phyloP scores from a whole-genome alignment of 225 moss, liverwort and hornwort species.

The Straminergon stramineum region DNA sequence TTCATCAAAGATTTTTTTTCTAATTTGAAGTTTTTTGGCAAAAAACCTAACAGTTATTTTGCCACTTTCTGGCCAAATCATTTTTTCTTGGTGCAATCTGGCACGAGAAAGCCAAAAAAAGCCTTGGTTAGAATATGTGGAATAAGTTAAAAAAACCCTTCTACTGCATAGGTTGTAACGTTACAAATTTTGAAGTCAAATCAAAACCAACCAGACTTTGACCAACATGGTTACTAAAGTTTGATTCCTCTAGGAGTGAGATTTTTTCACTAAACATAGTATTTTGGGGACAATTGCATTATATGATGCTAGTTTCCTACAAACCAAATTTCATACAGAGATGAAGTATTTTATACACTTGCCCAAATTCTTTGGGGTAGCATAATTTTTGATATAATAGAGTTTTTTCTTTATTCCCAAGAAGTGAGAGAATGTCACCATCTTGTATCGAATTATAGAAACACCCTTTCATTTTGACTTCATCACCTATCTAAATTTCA shows the following conservation, averaged over 20 bases:
- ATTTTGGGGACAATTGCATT: not conserved
- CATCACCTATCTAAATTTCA: not conserved
- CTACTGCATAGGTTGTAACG: not conserved
- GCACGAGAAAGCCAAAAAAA: too few species aligned
- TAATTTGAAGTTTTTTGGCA: too few species aligned
- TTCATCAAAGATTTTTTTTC: too few species aligned
- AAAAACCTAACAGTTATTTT: too few species aligned
- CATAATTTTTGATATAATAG: accelerated
- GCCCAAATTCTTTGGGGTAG: not conserved
- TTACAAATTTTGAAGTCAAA: not conserved
- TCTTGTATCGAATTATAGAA: not conserved
- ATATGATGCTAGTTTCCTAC: not conserved
- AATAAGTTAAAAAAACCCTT: not conserved
- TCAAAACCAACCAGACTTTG: not conserved
- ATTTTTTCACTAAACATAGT: not conserved
- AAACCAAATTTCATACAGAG: not conserved
- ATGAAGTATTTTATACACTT: not conserved
- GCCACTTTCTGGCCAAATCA: too few species aligned
- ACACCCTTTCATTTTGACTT: not conserved
- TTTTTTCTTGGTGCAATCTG: too few species aligned
- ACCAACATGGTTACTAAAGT: accelerated
- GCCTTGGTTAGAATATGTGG: not conserved
- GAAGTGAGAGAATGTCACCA: not conserved
- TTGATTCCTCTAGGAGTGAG: not conserved
- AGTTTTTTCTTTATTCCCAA: too few species aligned